Conservation (phyloP, 306 rosid genomes). For the Cicer cuneatum region DNA sequence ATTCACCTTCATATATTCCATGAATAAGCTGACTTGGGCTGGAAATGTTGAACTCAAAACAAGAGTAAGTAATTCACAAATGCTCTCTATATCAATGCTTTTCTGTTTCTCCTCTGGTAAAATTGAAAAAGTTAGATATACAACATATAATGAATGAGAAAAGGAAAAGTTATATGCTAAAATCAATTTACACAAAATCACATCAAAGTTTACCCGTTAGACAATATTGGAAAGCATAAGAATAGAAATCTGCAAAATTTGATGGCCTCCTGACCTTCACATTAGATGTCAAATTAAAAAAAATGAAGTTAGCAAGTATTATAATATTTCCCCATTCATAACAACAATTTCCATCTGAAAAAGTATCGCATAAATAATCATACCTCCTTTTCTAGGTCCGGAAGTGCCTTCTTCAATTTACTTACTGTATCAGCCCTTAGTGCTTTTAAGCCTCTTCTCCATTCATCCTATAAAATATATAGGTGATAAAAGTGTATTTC, state of each 20-base stretch:
- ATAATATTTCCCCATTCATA: conserved; percentile 14
- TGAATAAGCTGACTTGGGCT: conserved; percentile 71
- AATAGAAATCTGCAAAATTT: conserved; percentile 88
- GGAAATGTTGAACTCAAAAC: conserved; percentile 80
- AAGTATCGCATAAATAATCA: conserved; percentile 23
- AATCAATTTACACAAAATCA: conserved; percentile 29
- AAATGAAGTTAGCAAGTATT: conserved; percentile 43
- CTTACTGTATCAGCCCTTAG: conserved; percentile 80
- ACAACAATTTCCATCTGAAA: conserved; percentile 22
- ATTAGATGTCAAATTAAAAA: conserved; percentile 44
- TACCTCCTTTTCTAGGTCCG: conserved; percentile 97
- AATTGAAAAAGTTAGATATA: conserved; percentile 38
- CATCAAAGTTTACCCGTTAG: conserved; percentile 71
- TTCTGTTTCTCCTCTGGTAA: conserved; percentile 97
- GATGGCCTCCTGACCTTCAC: conserved; percentile 81
- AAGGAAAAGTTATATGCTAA: background rate
- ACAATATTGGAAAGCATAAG: conserved; percentile 91
- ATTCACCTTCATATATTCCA: conserved; percentile 89
- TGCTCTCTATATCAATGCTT: conserved; percentile 97
- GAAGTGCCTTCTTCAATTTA: conserved; percentile 89
- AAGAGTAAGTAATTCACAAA: conserved; percentile 83
- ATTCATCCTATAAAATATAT: conserved; percentile 74
- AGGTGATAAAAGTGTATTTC: conserved; percentile 32
- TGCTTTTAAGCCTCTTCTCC: conserved; percentile 94
- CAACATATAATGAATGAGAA: conserved; percentile 12